Evolutionary conservation across 345 rosid species (phyloP), one percentile per base, ranked within the genome.

Genomic region (Euphorbia lathyris): DNA sequence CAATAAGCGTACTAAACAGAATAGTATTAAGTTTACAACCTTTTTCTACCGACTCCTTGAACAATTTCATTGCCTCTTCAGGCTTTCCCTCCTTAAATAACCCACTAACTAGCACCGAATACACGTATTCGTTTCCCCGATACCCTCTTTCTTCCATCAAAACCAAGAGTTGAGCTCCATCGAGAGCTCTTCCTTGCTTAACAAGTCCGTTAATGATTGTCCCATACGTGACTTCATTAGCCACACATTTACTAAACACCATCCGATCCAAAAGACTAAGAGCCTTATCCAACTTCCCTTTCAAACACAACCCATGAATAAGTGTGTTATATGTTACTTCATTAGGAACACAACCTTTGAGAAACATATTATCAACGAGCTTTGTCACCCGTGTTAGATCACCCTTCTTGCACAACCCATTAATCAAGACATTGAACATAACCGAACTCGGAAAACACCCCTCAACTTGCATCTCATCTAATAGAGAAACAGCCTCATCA

Each of bases 391-490:
- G 79, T 14, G 70, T 69, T 77, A 92, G 80, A 74, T 88, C 84
- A 34, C 99, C 96, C 77, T 84, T 87, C 83, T 83, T 92, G 77
- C 97, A 95, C 61, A 95, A 76, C 56, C 91, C 97, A 83, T 87
- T 83, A 14, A 92, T 84, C 87, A 95, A 81, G 47, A 88, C 92
- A 71, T 95, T 92, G 65, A 87, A 92, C 0, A 87, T 86, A 67
- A 82, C 83, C 0, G 85, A 56, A 52, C 58, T 85, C 2, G 97
- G 99, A 64, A 87, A 85, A 73, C 93, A 85, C 12, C 98, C 97
- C 69, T 95, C 97, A 50, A 83, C 76, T 78, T 95, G 97, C 99
- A 95, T 95, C 82, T 95, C 99, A 47, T 92, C 99, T 70, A 95
- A 78, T 63, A 95, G 60, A 13, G 82, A 83, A 77, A 92, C 86